Conservation (phyloP, 2,329 filamentous ascomycete species). For the Orbilia oligospora region DNA sequence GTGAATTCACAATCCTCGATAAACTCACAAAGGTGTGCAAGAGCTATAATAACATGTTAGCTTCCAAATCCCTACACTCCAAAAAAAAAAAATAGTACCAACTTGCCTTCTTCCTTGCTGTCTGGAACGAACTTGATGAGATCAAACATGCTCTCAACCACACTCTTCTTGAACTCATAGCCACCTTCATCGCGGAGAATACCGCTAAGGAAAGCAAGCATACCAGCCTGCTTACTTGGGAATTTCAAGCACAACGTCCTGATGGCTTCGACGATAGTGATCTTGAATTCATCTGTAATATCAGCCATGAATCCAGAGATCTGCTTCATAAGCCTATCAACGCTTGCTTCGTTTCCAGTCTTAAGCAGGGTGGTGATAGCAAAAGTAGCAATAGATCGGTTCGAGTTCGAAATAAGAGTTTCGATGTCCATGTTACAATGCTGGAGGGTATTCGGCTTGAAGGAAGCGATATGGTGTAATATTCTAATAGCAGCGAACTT, state of each 20-base stretch:
- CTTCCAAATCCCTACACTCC: conserved; percentile 35
- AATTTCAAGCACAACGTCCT: conserved; percentile 97
- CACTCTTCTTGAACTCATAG: conserved; percentile 97
- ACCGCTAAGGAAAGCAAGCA: conserved; percentile 97
- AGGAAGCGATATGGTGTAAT: conserved; percentile 94
- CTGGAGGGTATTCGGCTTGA: conserved; percentile 93
- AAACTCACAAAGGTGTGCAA: conserved; percentile 97
- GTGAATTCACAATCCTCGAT: conserved; percentile 99
- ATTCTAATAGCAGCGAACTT: conserved; percentile 98
- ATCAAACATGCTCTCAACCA: conserved; percentile 99
- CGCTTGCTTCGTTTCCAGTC: conserved; percentile 97
- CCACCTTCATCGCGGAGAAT: conserved; percentile 96
- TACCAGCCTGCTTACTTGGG: conserved; percentile 96
- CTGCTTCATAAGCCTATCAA: conserved; percentile 98
- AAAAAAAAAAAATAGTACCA: not conserved
- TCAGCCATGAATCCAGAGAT: conserved; percentile 99
- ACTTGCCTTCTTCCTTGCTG: conserved; percentile 75
- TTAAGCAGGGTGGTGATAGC: conserved; percentile 98
- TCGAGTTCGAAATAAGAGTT: conserved; percentile 94
- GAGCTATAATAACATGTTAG: conserved; percentile 71
- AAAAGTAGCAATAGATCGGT: conserved; percentile 97
- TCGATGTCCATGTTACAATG: conserved; percentile 98
- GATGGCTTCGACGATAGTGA: conserved; percentile 99
- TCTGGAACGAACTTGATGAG: conserved; percentile 99
- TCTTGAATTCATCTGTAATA: conserved; percentile 99